Percentiles rank a stretch among this genome's conserved stretches.
These are phyloP conservation scores for Podospora pseudoanserina DNA, from an alignment of 495 filamentous ascomycete species.

Conservation along the genomic window DNA sequence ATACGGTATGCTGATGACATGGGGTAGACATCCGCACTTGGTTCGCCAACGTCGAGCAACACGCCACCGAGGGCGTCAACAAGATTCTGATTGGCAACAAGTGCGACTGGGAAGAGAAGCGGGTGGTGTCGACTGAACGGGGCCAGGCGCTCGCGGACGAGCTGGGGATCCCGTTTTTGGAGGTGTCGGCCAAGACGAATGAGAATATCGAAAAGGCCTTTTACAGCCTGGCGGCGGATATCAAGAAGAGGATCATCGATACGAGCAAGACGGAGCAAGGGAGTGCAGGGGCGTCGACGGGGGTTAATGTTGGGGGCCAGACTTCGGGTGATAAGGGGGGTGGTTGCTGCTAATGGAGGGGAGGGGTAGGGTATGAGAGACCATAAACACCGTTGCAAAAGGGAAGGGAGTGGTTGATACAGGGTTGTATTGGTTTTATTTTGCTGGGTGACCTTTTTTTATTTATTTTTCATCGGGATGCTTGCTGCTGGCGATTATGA, in stretches of 20 bases:
- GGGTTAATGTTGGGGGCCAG: constrained; percentile 69
- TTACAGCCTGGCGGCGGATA: constrained; percentile 89
- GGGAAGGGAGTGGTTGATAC: no score
- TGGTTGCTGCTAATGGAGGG: constrained; percentile 74
- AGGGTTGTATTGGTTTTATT: no score
- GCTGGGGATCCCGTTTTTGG: constrained; percentile 95
- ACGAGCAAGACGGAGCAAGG: constrained; percentile 72
- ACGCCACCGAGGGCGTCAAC: constrained; percentile 98
- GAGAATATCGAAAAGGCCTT: constrained; percentile 99
- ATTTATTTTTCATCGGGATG: no score
- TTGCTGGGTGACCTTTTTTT: no score
- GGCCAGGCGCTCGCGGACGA: constrained; percentile 93
- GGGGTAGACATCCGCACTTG: constrained; percentile 92
- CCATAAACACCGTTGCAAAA: no score
- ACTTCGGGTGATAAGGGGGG: constrained; percentile 58
- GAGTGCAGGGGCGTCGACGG: constrained; percentile 45
- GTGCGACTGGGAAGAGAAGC: constrained; percentile 99
- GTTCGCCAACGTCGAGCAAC: constrained; percentile 99
- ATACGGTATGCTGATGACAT: neutral
- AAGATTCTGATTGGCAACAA: constrained; percentile 99
- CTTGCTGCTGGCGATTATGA: no score
- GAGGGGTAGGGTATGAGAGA: neutral
- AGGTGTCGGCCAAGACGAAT: constrained; percentile 97
- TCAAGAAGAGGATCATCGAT: constrained; percentile 93
- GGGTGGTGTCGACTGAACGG: constrained; percentile 85